Conservation (phyloP, 345 rosid genomes). For the Linum tenue region DNA sequence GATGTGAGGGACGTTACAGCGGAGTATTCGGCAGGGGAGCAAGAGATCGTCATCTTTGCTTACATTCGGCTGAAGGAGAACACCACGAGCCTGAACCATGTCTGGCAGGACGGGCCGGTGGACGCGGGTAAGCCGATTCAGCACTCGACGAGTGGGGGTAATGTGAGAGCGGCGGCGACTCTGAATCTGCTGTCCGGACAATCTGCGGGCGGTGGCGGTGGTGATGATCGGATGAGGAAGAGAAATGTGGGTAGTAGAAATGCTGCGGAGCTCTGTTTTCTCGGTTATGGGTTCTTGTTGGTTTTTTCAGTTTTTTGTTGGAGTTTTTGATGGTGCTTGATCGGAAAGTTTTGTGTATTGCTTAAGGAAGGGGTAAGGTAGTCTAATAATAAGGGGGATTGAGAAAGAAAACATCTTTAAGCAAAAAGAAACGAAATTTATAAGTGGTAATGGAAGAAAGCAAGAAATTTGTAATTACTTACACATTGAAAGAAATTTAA, state of each 20-base stretch:
- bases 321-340: not conserved
- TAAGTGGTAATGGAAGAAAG: too few relatives aligned
- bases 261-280: not conserved
- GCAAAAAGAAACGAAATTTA: too few relatives aligned
- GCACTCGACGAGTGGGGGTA: conserved; percentile 48
- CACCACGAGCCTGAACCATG: conserved; percentile 44
- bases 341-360: too few relatives aligned
- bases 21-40: conserved; percentile 30
- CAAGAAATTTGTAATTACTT: too few relatives aligned
- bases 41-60: conserved; percentile 57
- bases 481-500: too few relatives aligned
- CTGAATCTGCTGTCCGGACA: conserved; percentile 54
- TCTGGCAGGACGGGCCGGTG: conserved; percentile 81
- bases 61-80: conserved; percentile 34
- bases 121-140: conserved; percentile 29
- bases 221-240: conserved; percentile 35
- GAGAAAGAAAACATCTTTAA: too few relatives aligned
- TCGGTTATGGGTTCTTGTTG: not conserved
- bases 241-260: conserved; percentile 46
- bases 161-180: conserved; percentile 48
- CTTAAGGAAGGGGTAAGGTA: too few relatives aligned
- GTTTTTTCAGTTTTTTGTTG: conserved; percentile 1
- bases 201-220: conserved; percentile 25
- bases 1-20: conserved; percentile 54
- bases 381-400: too few relatives aligned